These are phyloP conservation scores for Plantago ovata DNA, from an alignment of 257 asterid species.

Conservation along the genomic window DNA sequence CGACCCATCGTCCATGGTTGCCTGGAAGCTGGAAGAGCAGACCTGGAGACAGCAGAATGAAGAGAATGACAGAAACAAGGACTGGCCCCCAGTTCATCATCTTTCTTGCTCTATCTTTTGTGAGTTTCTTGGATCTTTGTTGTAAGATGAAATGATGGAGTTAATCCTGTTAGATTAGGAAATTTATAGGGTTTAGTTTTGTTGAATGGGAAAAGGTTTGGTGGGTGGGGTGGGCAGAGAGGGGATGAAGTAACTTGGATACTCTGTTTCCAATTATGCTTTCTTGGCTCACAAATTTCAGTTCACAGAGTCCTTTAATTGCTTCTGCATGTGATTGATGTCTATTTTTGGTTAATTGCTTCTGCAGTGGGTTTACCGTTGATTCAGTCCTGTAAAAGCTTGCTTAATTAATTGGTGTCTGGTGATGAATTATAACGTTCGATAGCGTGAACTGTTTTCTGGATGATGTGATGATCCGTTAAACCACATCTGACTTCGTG, in stretches of 20 bases:
- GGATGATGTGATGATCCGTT: too few species aligned
- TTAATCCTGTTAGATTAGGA: not conserved
- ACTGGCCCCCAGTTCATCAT: slow-evolving; percentile 54
- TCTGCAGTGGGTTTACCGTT: too few species aligned
- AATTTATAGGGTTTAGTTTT: not conserved
- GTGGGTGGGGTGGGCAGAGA: slow-evolving; percentile 12
- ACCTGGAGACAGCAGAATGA: slow-evolving; percentile 50
- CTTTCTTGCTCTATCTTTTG: not conserved
- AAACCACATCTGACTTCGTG: too few species aligned
- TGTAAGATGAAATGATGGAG: not conserved
- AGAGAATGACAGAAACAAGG: slow-evolving; percentile 41
- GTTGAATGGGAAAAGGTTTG: not conserved
- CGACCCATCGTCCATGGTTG: slow-evolving; percentile 34
- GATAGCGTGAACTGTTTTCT: too few species aligned
- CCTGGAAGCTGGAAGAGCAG: slow-evolving; percentile 52
- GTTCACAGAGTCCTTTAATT: too few species aligned
- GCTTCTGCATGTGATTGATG: too few species aligned
- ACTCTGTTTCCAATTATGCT: not conserved
- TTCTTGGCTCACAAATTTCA: too few species aligned
- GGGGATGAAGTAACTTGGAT: slow-evolving; percentile 13
- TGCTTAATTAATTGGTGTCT: too few species aligned
- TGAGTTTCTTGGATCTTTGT: not conserved
- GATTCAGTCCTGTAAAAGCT: too few species aligned
- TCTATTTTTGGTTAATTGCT: too few species aligned
- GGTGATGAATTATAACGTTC: too few species aligned